phyloP scores from a whole-genome alignment of 2,329 filamentous ascomycete species.

The Passalora sequoiae region DNA sequence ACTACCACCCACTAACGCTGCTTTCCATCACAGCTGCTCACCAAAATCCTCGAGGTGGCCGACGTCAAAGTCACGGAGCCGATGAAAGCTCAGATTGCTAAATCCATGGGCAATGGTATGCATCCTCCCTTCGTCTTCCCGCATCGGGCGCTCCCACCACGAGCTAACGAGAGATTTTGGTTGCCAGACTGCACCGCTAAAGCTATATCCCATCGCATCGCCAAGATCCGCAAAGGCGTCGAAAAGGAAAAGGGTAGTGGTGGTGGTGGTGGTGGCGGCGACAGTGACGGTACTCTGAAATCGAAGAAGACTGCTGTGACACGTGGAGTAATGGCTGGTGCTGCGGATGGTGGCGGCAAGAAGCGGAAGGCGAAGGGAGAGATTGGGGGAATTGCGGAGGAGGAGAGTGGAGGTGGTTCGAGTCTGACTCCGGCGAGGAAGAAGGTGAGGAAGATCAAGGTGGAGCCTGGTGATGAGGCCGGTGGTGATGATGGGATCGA shows the following conservation, averaged over 20 bases:
- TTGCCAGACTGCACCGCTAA: conserved; percentile 30
- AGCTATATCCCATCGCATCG: conserved; percentile 30
- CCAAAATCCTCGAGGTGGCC: conserved; percentile 27
- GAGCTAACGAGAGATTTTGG: neutral
- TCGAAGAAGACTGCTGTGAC: too few species aligned
- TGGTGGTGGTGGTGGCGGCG: conserved; percentile 3
- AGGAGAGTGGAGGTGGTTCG: too few species aligned
- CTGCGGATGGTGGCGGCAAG: neutral
- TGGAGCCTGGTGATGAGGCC: conserved; percentile 1
- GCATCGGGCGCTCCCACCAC: neutral
- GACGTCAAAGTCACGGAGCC: conserved; percentile 27
- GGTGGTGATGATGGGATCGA: conserved; percentile 20
- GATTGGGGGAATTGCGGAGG: too few species aligned
- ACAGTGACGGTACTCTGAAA: too few species aligned
- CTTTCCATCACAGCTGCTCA: conserved; percentile 24
- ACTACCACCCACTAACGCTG: neutral
- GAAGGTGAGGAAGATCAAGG: conserved; percentile 6
- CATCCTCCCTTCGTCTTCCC: neutral
- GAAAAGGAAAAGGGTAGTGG: neutral
- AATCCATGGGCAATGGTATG: conserved; percentile 28
- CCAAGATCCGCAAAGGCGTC: conserved; percentile 21
- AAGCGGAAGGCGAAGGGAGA: neutral
- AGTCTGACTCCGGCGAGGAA: neutral
- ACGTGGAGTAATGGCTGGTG: too few species aligned
- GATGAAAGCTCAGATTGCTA: conserved; percentile 24